Evolutionary conservation across 257 asterid genomes (phyloP).

Genomic region (Echites panduratus): DNA sequence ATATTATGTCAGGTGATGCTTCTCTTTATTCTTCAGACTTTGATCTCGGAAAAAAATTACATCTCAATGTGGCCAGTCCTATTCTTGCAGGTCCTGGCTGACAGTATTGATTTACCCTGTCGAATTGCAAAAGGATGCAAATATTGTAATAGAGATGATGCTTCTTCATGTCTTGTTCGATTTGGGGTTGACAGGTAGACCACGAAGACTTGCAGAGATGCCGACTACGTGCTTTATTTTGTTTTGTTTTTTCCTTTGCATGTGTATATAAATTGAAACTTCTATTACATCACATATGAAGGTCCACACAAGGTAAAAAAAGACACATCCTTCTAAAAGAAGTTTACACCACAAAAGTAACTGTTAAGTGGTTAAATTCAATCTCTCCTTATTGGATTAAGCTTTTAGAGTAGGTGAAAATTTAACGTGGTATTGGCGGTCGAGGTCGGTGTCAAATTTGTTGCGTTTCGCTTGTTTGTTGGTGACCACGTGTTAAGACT

Average conservation of each 20-base stretch:
- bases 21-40: neutral
- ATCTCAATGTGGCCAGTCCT: conserved; percentile 16
- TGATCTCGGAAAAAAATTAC: neutral
- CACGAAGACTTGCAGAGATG: conserved; percentile 11
- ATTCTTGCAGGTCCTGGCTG: conserved; percentile 82
- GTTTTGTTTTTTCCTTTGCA: too few relatives aligned
- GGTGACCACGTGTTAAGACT: too few relatives aligned
- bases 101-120: conserved; percentile 82
- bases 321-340: too few relatives aligned
- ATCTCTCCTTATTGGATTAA: too few relatives aligned
- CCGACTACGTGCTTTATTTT: neutral
- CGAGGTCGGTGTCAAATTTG: too few relatives aligned
- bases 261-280: neutral
- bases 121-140: conserved; percentile 97
- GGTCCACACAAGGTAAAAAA: neutral
- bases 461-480: too few relatives aligned
- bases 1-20: neutral
- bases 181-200: conserved; percentile 80
- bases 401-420: too few relatives aligned
- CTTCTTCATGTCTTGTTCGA: conserved; percentile 93
- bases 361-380: too few relatives aligned
- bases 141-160: conserved; percentile 69
- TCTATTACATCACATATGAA: neutral
- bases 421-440: too few relatives aligned
- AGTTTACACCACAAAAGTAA: too few relatives aligned